phyloP scores from a whole-genome alignment of 352 stramenopile genomes.

The Phytophthora lateralis region DNA sequence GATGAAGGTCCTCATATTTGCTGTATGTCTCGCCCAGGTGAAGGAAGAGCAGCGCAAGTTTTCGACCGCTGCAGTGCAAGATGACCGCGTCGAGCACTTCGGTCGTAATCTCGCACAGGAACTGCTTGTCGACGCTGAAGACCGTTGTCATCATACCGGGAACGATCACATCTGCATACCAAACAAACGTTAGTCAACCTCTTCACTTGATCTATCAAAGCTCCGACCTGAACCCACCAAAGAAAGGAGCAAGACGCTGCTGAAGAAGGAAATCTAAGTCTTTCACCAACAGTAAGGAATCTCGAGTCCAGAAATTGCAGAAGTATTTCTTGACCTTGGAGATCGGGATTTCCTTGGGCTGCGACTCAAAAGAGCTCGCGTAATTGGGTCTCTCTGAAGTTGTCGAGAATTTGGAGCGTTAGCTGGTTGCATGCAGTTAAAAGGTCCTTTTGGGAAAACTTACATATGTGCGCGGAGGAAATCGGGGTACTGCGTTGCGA shows the following conservation, averaged over 20 bases:
- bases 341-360: conserved; percentile 17
- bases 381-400: conserved; percentile 34
- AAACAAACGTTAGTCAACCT: neutral
- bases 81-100: conserved; percentile 65
- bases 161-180: conserved; percentile 48
- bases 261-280: conserved; percentile 63
- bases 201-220: neutral
- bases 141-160: conserved; percentile 46
- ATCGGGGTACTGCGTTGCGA: conserved; percentile 53
- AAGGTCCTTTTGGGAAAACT: conserved; percentile 9
- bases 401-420: neutral
- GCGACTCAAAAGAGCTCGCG: conserved; percentile 16
- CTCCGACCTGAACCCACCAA: conserved; percentile 34
- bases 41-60: conserved; percentile 44
- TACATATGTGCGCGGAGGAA: conserved; percentile 61
- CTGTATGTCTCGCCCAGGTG: conserved; percentile 34
- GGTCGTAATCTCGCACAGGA: conserved; percentile 61
- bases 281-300: conserved; percentile 57
- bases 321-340: conserved; percentile 6
- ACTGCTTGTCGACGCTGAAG: conserved; percentile 61
- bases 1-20: conserved; percentile 42
- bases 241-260: conserved; percentile 51
- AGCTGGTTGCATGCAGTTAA: neutral
- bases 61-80: conserved; percentile 53
- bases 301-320: conserved; percentile 21